Conservation (phyloP, 805 yeast species). For the Saccharomyces mikatae region DNA sequence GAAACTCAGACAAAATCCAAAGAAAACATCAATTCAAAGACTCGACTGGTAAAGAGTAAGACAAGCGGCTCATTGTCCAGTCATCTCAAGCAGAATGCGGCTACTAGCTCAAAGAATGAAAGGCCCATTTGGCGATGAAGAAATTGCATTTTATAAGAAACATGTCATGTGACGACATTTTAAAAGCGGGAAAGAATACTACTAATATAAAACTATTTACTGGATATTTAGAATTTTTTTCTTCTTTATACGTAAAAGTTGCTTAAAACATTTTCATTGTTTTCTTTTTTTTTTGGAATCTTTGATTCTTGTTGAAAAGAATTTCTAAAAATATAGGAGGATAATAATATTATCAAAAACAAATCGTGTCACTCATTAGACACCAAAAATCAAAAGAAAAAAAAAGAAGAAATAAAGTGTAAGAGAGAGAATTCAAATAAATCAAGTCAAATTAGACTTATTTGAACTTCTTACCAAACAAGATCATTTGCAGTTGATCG, state of each 20-base stretch:
- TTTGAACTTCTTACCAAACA: slow-evolving; percentile 93
- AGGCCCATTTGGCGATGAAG: slow-evolving; percentile 12
- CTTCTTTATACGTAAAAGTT: slow-evolving; percentile 1
- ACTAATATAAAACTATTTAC: neutral
- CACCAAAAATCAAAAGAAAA: neutral
- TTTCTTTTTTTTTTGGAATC: neutral
- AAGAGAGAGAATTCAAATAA: neutral
- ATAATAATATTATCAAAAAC: slow-evolving; percentile 2
- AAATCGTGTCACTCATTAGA: neutral
- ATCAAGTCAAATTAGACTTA: slow-evolving; percentile 22
- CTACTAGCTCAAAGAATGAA: neutral
- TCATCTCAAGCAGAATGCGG: neutral
- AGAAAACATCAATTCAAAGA: neutral
- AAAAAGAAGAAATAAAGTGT: neutral
- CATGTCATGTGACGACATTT: neutral
- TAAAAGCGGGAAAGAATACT: neutral
- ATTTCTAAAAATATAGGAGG: neutral
- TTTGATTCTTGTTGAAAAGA: neutral
- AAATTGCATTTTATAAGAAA: neutral
- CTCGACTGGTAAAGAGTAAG: slow-evolving; percentile 10
- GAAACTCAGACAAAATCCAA: neutral
- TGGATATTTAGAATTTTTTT: neutral
- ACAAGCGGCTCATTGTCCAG: slow-evolving; percentile 10
- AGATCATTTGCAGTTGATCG: slow-evolving; percentile 91
- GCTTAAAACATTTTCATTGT: neutral